A percentile compares a stretch with the other conserved stretches of the same genome.
Conservation (phyloP, 768 basidiomycete genomes). For the Ramaria sp. region DNA sequence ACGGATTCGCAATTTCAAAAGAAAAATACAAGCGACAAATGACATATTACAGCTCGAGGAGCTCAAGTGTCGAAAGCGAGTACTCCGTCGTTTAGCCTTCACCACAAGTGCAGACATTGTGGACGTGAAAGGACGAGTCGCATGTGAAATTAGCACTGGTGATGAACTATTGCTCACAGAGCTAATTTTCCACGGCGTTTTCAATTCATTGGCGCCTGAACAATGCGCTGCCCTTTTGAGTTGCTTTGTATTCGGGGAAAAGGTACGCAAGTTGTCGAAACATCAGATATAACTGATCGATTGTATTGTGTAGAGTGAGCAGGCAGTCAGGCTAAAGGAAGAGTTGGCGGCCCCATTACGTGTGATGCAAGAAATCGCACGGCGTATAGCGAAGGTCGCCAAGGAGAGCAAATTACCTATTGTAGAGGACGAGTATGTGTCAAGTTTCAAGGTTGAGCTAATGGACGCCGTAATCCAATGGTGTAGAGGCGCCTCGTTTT, state of each 20-base stretch:
- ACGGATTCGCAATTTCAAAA: conserved; percentile 68
- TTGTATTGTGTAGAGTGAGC: conserved; percentile 55
- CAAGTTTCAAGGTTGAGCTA: conserved; percentile 94
- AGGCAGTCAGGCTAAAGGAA: conserved; percentile 77
- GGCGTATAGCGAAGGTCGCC: conserved; percentile 94
- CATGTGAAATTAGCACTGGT: conserved; percentile 96
- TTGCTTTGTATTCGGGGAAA: conserved; percentile 96
- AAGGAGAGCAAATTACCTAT: conserved; percentile 85
- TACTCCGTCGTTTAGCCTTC: conserved; percentile 85
- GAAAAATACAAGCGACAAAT: conserved; percentile 79
- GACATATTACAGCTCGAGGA: conserved; percentile 95
- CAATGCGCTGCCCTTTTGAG: conserved; percentile 91
- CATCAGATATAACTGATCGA: not conserved
- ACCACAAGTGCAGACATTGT: conserved; percentile 85
- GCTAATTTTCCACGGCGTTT: conserved; percentile 93
- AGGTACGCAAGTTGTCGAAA: conserved; percentile 39
- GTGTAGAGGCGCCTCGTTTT: conserved; percentile 96
- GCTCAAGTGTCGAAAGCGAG: conserved; percentile 90
- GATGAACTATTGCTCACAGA: conserved; percentile 95
- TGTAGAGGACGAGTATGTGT: conserved; percentile 90
- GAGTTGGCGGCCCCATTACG: conserved; percentile 89
- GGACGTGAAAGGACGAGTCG: conserved; percentile 95
- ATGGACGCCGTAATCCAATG: conserved; percentile 98
- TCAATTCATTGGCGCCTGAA: conserved; percentile 83
- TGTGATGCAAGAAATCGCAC: conserved; percentile 90